These are phyloP conservation scores for Centrapalus pauciflorus DNA, from an alignment of 129 eudicot species.

Conservation along the genomic window DNA sequence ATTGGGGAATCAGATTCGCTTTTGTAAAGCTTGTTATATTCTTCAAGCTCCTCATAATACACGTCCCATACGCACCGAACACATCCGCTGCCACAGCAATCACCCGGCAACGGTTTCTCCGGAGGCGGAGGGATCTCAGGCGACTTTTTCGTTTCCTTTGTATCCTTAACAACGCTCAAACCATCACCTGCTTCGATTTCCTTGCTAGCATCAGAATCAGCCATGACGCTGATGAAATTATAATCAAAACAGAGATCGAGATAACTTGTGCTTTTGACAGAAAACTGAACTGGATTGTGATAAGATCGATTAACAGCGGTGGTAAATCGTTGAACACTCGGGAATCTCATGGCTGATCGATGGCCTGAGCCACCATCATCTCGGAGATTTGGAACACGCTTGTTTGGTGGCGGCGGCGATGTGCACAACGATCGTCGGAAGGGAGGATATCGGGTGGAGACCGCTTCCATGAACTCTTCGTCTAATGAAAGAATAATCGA, in stretches of 20 bases:
- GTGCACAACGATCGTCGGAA: background rate
- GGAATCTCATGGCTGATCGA: constrained; percentile 27
- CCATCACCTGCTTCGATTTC: constrained; percentile 12
- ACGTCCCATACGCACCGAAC: constrained; percentile 92
- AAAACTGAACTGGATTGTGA: constrained; percentile 8
- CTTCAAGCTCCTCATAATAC: constrained; percentile 76
- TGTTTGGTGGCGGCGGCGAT: constrained; percentile 16
- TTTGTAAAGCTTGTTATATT: constrained; percentile 42
- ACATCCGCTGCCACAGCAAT: constrained; percentile 90
- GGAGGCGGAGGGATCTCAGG: constrained; percentile 62
- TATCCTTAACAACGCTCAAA: background rate
- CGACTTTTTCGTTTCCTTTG: constrained; percentile 27
- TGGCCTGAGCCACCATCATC: constrained; percentile 26
- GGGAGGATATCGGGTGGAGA: background rate
- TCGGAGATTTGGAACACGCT: constrained; percentile 1
- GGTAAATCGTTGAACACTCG: constrained; percentile 19
- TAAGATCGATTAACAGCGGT: constrained; percentile 23
- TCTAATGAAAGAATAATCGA: constrained; percentile 5
- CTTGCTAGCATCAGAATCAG: constrained; percentile 14
- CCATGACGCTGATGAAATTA: constrained; percentile 23
- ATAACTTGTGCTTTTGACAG: background rate
- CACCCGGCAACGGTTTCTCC: constrained; percentile 94
- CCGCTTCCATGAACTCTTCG: background rate
- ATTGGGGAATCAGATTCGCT: constrained; percentile 24
- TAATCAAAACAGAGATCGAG: background rate